phyloP scores from a whole-genome alignment of 2,329 filamentous ascomycete species.

The Tolypocladium tropicale region DNA sequence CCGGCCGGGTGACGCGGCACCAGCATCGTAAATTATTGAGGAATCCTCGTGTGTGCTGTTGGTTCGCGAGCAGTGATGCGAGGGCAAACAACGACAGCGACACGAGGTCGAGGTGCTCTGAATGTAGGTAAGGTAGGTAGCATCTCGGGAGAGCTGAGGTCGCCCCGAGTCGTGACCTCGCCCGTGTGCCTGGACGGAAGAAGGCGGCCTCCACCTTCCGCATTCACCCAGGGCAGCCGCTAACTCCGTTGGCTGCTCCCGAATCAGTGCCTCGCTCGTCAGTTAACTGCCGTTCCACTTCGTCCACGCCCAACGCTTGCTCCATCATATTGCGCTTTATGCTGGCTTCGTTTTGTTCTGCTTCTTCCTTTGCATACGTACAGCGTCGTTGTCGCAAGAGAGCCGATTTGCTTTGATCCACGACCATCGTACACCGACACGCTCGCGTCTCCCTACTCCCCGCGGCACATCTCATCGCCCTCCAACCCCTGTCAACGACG shows the following conservation, averaged over 20 bases:
- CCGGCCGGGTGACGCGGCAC: too few relatives aligned
- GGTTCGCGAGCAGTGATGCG: too few relatives aligned
- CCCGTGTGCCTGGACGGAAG: too few relatives aligned
- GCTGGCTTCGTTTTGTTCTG: background rate
- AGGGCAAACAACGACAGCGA: too few relatives aligned
- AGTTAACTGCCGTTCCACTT: background rate
- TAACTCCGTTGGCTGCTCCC: background rate
- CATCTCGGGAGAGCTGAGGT: background rate
- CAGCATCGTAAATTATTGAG: too few relatives aligned
- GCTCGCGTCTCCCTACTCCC: too few relatives aligned
- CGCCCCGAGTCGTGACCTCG: too few relatives aligned
- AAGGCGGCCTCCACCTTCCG: background rate
- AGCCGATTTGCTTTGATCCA: background rate
- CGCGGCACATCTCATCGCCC: too few relatives aligned
- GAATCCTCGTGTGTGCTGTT: background rate
- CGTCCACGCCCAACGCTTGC: background rate
- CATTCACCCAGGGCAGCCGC: background rate
- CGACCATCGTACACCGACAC: background rate
- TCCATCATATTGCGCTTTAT: background rate
- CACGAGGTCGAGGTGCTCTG: too few relatives aligned
- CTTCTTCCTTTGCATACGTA: background rate
- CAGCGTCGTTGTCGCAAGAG: background rate
- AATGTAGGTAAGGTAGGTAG: too few relatives aligned
- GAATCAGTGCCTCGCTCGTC: background rate
- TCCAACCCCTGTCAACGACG: too few relatives aligned